These are phyloP conservation scores for Gonapodya sp. DNA, from an alignment of 192 early-diverging fungal genomes.

Conservation along the genomic window DNA sequence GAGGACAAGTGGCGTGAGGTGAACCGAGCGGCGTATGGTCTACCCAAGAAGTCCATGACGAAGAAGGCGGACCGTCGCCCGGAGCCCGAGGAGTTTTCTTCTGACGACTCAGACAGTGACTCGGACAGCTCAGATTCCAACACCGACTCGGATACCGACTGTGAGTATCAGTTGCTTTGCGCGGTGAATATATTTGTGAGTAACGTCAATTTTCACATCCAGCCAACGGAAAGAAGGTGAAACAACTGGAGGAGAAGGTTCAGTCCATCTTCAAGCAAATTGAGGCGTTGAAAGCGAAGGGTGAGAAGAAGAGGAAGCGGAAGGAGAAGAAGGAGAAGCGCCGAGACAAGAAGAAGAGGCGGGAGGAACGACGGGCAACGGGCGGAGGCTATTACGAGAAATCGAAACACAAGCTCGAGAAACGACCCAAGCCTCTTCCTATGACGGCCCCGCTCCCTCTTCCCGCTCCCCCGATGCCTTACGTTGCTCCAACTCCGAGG, in stretches of 20 bases:
- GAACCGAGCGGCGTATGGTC: slow-evolving; percentile 5
- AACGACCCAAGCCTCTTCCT: neutral
- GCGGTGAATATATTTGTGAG: neutral
- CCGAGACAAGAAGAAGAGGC: slow-evolving; percentile 18
- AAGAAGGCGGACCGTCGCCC: slow-evolving; percentile 17
- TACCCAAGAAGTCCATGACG: slow-evolving; percentile 10
- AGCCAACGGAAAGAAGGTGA: slow-evolving; percentile 16
- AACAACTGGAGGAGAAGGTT: slow-evolving; percentile 9
- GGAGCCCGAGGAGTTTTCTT: neutral
- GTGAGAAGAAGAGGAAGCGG: slow-evolving; percentile 19
- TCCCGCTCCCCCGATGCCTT: neutral
- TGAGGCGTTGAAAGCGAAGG: slow-evolving; percentile 19
- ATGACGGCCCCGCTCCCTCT: slow-evolving; percentile 4
- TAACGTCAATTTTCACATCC: neutral
- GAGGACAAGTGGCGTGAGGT: slow-evolving; percentile 60
- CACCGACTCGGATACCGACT: neutral
- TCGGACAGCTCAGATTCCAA: slow-evolving; percentile 21
- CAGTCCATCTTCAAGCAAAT: slow-evolving; percentile 15
- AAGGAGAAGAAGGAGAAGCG: slow-evolving; percentile 24
- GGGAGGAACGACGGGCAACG: slow-evolving; percentile 17
- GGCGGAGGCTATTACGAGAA: slow-evolving; percentile 21
- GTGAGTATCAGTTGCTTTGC: neutral
- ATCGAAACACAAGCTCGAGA: slow-evolving; percentile 13
- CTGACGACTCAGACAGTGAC: slow-evolving; percentile 16
- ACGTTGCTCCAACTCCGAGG: slow-evolving; percentile 2